Evolutionary conservation across 2,329 filamentous ascomycete genomes (phyloP).

Genomic region (Aspergillus udagawae): DNA sequence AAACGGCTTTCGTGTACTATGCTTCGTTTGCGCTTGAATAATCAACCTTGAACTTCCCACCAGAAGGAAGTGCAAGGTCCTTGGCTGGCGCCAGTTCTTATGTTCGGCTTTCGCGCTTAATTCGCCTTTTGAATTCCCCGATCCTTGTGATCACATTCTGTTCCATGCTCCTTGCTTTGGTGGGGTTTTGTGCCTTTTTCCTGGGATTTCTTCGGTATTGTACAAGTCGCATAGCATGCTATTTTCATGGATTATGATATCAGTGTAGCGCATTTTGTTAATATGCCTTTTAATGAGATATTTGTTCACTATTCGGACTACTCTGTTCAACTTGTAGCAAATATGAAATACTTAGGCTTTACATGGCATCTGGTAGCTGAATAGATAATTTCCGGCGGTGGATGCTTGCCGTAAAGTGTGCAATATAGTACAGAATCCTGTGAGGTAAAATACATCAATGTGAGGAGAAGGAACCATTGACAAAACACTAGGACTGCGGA

Average conservation of each 20-base stretch:
- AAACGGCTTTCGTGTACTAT: slow-evolving; percentile 19
- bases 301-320: slow-evolving; percentile 3
- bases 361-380: neutral
- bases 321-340: neutral
- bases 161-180: slow-evolving; percentile 15
- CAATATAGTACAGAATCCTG: neutral
- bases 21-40: slow-evolving; percentile 10
- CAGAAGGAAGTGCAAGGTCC: neutral
- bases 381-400: neutral
- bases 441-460: neutral
- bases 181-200: slow-evolving; percentile 17
- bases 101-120: neutral
- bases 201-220: slow-evolving; percentile 8
- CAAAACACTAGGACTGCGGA: slow-evolving; percentile 2
- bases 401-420: neutral
- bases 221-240: slow-evolving; percentile 18
- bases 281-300: slow-evolving; percentile 5
- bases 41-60: neutral
- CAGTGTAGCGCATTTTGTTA: slow-evolving; percentile 16
- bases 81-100: neutral
- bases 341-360: neutral
- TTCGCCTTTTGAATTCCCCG: slow-evolving; percentile 12
- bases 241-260: slow-evolving; percentile 19
- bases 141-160: slow-evolving; percentile 17
- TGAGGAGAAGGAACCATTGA: too few relatives aligned